Base-by-base conservation (phyloP, 352 stramenopile species). In the Peronosclerospora sorghi region DNA sequence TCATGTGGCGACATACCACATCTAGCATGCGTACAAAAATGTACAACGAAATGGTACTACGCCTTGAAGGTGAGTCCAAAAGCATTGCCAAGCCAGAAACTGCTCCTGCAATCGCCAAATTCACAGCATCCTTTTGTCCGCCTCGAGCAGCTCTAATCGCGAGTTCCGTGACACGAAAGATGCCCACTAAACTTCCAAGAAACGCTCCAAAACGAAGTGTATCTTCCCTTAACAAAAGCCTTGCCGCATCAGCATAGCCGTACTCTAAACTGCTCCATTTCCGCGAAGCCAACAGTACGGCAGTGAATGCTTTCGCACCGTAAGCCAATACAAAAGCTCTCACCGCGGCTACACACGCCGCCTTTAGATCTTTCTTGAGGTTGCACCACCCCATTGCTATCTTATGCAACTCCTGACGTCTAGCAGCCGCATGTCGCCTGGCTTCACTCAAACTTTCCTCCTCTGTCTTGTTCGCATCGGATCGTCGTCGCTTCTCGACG, bases 1-100 rank as follows among this genome's bases (percentile, higher is more conserved):
- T 72, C 24, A 88, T 59, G 36, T 86, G 75, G 30, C 80, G 75
- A 14, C 74, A 73, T 9, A 88, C 63, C 4, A 93, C 65, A 50
- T 93, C 77, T 23, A 93, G 54, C 75, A 89, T 87, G 32, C 77
- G 74, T 28, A 90, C 70, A 46, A 93, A 88, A 39, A 89, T 79
- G 54, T 93, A 93, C 30, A 93, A 61, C 45, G 80, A 73, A 39
- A 90, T 83, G 17, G 75, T 83, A 28, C 37, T 76, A 8, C 77
- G 75, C 7, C 80, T 66, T 8, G 60, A 61, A 7, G 64, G 61
- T 20, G 77, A 75, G 32, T 93, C 80, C 17, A 90, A 51, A 13
- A 93, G 55, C 40, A 93, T 51, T 8, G 76, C 69, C 23, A 80
- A 63, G 1, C 80, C 80, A 9, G 76, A 76, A 13, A 88, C 51